These are phyloP conservation scores for Fraxinus anomala DNA, from an alignment of 257 asterid genomes.

Conservation along the genomic window DNA sequence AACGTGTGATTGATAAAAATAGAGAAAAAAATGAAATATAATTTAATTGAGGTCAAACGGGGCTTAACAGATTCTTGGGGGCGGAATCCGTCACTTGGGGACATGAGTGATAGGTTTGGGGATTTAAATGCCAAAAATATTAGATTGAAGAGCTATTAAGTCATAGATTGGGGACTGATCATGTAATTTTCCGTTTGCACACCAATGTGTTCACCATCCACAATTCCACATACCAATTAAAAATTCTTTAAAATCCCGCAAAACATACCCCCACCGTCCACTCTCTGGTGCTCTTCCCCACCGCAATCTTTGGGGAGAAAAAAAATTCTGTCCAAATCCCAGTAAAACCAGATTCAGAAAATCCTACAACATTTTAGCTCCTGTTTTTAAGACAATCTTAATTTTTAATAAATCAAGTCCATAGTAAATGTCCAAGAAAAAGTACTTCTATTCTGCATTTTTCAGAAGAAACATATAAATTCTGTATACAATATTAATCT, in stretches of 20 bases:
- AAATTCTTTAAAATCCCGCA: background rate
- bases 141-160: background rate
- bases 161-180: background rate
- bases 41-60: no score
- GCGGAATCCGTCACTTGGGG: no score
- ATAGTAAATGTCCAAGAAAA: background rate
- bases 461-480: conserved; percentile 13
- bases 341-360: conserved; percentile 18
- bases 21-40: no score
- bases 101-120: no score
- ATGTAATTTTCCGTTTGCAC: background rate
- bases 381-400: conserved; percentile 4
- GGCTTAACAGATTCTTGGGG: no score
- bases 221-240: background rate
- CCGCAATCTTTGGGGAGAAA: background rate
- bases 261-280: background rate
- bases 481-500: background rate
- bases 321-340: background rate
- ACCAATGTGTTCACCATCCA: background rate
- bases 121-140: no score
- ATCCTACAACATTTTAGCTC: background rate
- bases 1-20: no score
- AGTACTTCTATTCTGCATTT: background rate
- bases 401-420: conserved; percentile 5
- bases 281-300: background rate